Conservation (phyloP, 1,284 basidiomycete species). For the Wallemia hederae region DNA sequence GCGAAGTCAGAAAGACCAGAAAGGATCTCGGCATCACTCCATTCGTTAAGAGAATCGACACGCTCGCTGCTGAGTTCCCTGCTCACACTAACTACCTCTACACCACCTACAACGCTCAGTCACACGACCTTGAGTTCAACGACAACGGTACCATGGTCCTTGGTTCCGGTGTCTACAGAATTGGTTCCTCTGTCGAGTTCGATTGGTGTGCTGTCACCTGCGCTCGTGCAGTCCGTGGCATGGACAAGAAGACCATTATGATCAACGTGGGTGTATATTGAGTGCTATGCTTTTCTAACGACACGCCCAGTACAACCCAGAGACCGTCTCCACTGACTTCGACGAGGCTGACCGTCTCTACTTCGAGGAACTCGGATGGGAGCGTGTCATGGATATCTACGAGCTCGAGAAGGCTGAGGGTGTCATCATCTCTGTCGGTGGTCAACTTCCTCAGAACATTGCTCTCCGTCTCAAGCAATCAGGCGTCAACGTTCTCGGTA, state of each 20-base stretch:
- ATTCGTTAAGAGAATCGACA: conserved; percentile 98
- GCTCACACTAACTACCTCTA: conserved; percentile 99
- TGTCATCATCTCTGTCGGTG: conserved; percentile 87
- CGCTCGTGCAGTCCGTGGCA: conserved; percentile 60
- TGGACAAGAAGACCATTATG: conserved; percentile 92
- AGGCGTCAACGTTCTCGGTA: conserved; percentile 79
- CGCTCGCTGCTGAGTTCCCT: conserved; percentile 92
- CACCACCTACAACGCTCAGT: conserved; percentile 92
- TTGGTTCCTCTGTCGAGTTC: conserved; percentile 94
- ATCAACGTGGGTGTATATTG: conserved; percentile 29
- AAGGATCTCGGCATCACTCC: conserved; percentile 70
- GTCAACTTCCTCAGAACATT: conserved; percentile 95
- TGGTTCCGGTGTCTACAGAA: conserved; percentile 94
- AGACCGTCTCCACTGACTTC: conserved; percentile 97
- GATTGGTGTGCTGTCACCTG: conserved; percentile 99
- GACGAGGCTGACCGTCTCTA: conserved; percentile 96
- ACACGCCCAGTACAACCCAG: conserved; percentile 51
- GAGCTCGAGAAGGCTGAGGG: conserved; percentile 78
- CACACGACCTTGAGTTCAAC: conserved; percentile 85
- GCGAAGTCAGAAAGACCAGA: conserved; percentile 47
- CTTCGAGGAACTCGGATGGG: conserved; percentile 93
- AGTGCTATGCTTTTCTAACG: neutral
- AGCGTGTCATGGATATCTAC: conserved; percentile 99
- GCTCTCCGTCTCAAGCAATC: conserved; percentile 74
- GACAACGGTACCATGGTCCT: conserved; percentile 97